Conservation (phyloP, 192 early-diverging fungal genomes). For the Coemansia sp. region DNA sequence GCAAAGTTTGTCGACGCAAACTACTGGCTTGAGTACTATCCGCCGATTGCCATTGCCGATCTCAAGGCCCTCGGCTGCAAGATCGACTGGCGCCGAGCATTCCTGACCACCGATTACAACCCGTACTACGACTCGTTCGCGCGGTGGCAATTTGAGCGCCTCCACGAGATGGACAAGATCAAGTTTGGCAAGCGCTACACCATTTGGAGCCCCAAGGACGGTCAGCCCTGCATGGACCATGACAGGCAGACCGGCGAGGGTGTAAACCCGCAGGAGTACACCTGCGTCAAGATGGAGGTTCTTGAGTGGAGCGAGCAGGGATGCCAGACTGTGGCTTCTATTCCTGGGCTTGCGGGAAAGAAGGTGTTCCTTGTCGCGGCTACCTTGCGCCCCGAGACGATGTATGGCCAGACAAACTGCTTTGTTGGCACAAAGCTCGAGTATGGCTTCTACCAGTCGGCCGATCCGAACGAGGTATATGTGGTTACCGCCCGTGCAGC, state of each 20-base stretch:
- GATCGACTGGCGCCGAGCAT: slow-evolving; percentile 95
- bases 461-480: slow-evolving; percentile 74
- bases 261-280: slow-evolving; percentile 93
- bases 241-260: slow-evolving; percentile 93
- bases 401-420: slow-evolving; percentile 99
- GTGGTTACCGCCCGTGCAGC: slow-evolving; percentile 91
- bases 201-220: slow-evolving; percentile 92
- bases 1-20: slow-evolving; percentile 87
- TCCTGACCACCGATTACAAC: slow-evolving; percentile 97
- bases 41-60: slow-evolving; percentile 80
- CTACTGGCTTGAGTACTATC: slow-evolving; percentile 95
- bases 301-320: slow-evolving; percentile 61
- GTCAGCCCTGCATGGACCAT: slow-evolving; percentile 99
- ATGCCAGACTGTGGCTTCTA: slow-evolving; percentile 41
- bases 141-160: slow-evolving; percentile 95
- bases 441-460: slow-evolving; percentile 84
- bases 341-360: slow-evolving; percentile 67
- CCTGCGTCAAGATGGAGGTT: slow-evolving; percentile 90
- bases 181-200: slow-evolving; percentile 97
- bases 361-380: slow-evolving; percentile 90
- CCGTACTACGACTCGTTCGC: slow-evolving; percentile 98
- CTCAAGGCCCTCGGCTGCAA: slow-evolving; percentile 73
- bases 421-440: slow-evolving; percentile 89
- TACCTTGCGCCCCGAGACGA: slow-evolving; percentile 97
- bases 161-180: slow-evolving; percentile 75